Evolutionary conservation across 208 protist species (phyloP), one percentile per base, ranked within the genome.

Genomic region (Trypanosoma mega): DNA sequence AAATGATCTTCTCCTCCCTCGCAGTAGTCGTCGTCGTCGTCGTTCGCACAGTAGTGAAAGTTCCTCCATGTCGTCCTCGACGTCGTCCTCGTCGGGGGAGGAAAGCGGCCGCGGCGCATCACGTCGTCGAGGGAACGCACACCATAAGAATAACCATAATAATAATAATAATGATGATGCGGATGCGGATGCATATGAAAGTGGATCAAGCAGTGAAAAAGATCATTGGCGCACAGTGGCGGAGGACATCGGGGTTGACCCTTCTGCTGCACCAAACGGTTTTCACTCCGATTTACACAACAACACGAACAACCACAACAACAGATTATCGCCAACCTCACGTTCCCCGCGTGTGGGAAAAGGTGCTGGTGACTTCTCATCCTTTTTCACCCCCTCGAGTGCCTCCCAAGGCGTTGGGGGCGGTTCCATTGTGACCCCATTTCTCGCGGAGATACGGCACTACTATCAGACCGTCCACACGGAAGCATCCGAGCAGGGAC

Each of bases 401-500:
- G 61, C 62, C 0, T 43, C 77, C 16, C 12, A 33, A 37, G 33
- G 33, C 20, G 26, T 55, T 6, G 33, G 51, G 1, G 18, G 49
- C 44, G 68, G 68, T 29, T 74, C 80, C 23, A 63, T 68, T 61
- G 72, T 79, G 6, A 16, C 62, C 9, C 67, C 67, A 0, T 87
- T 78, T 56, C 48, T 92, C 23, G 65, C 75, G 26, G 68, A 86
- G 64, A 87, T 88, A 30, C 60, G 64, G 41, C 70, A 87, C 59
- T 41, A 78, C 60, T 87, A 87, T 48, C 60, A 68, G 27, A 57
- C 55, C 26, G 50, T 74, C n/a, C 47, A 68, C 3, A 48, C 62
- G 23, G 79, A 84, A 36, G 85, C 79, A 14, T 26, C 29, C 23
- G 63, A 31, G 20, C 56, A 55, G 7, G 77, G 70, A 23, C 57